A percentile compares a stretch with the other conserved stretches of the same genome.
phyloP scores from a whole-genome alignment of 768 basidiomycete genomes.

The Rhizopogon roseolus region DNA sequence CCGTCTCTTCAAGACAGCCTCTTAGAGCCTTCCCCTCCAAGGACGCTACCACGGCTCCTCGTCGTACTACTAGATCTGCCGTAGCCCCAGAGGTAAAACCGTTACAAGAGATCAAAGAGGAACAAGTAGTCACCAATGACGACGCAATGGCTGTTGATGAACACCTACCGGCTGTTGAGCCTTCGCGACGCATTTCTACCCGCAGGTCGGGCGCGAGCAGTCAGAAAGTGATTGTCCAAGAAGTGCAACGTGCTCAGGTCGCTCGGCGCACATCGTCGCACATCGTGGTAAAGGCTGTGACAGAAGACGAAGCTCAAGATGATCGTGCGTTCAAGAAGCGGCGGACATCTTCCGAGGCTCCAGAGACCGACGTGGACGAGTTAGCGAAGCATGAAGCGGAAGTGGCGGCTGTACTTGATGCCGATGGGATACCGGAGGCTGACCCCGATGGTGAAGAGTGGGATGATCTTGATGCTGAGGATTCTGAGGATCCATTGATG shows the following conservation, averaged over 20 bases:
- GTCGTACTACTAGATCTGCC: constrained; percentile 31
- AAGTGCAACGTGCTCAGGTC: constrained; percentile 22
- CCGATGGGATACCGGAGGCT: constrained; percentile 52
- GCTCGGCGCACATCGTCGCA: constrained; percentile 28
- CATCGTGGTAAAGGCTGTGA: constrained; percentile 28
- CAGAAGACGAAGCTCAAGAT: constrained; percentile 50
- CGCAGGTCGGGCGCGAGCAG: constrained; percentile 26
- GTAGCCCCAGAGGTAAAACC: constrained; percentile 21
- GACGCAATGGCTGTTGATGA: constrained; percentile 52
- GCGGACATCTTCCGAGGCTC: constrained; percentile 64
- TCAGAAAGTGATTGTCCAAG: constrained; percentile 21
- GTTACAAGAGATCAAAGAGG: constrained; percentile 30
- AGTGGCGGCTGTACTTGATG: constrained; percentile 38
- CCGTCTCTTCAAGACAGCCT: constrained; percentile 41
- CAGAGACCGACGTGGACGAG: constrained; percentile 45
- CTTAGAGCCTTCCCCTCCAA: constrained; percentile 32
- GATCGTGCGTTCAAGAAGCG: constrained; percentile 68
- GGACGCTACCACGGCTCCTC: constrained; percentile 33
- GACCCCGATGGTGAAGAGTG: constrained; percentile 66
- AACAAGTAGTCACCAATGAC: constrained; percentile 32
- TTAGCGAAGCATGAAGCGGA: constrained; percentile 18
- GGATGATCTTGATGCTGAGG: constrained; percentile 91
- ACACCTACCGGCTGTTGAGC: constrained; percentile 22
- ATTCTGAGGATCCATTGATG: constrained; percentile 93
- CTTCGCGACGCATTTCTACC: constrained; percentile 4